Conservation (phyloP, 2,329 filamentous ascomycete genomes). For the Sphaerulina populicola region DNA sequence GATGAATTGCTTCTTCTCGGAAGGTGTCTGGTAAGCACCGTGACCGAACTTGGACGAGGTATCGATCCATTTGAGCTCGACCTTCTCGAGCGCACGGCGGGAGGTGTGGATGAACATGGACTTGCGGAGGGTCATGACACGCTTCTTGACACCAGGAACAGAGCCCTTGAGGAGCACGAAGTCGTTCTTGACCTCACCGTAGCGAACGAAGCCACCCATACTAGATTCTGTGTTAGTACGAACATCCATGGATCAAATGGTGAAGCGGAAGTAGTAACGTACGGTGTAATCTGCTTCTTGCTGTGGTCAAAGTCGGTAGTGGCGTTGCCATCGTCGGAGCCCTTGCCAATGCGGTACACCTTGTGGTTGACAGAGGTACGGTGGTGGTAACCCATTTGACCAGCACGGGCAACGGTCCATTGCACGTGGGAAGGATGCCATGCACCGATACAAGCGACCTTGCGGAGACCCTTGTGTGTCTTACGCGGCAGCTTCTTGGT, state of each 20-base stretch:
- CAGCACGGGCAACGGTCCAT: slow-evolving; percentile 99
- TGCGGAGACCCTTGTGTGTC: slow-evolving; percentile 99
- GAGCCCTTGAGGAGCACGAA: slow-evolving; percentile 97
- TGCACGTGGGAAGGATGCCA: slow-evolving; percentile 99
- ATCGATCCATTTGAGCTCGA: slow-evolving; percentile 99
- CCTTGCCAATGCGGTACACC: slow-evolving; percentile 97
- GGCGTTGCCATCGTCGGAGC: slow-evolving; percentile 78
- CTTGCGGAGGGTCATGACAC: slow-evolving; percentile 97
- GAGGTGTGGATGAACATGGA: slow-evolving; percentile 97
- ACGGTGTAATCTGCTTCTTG: slow-evolving; percentile 99
- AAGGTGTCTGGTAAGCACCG: slow-evolving; percentile 96
- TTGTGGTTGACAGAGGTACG: slow-evolving; percentile 99
- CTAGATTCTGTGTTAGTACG: slow-evolving; percentile 46
- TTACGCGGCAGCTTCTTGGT: slow-evolving; percentile 99
- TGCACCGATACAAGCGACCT: slow-evolving; percentile 99
- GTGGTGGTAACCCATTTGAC: slow-evolving; percentile 99
- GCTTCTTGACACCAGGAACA: slow-evolving; percentile 97
- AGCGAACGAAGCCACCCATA: slow-evolving; percentile 97
- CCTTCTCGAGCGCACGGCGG: slow-evolving; percentile 94
- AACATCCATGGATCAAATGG: background rate
- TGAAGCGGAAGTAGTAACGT: slow-evolving; percentile 46
- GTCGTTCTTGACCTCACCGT: slow-evolving; percentile 99
- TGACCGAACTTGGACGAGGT: slow-evolving; percentile 99
- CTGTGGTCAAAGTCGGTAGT: slow-evolving; percentile 92
- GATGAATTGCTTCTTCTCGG: slow-evolving; percentile 96